These are phyloP conservation scores for Ophiostoma novo-ulmi DNA, from an alignment of 2,329 filamentous ascomycete species.

Conservation along the genomic window DNA sequence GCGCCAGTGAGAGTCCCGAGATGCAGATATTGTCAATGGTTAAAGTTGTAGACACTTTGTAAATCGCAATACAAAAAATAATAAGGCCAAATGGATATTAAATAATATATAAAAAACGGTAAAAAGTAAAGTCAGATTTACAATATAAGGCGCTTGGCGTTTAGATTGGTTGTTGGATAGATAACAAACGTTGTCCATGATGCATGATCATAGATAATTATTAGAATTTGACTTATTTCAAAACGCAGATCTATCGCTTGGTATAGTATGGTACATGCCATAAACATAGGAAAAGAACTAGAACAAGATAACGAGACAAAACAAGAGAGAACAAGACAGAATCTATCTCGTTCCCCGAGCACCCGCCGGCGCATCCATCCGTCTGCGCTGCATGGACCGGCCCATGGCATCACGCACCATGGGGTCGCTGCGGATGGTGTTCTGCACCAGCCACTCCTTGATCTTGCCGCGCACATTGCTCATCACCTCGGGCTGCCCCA, in stretches of 20 bases:
- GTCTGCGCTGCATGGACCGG: slow-evolving; percentile 57
- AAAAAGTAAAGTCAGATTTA: background rate
- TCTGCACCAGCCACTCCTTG: slow-evolving; percentile 82
- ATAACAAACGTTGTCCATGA: background rate
- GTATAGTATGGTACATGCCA: background rate
- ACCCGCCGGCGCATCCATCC: slow-evolving; percentile 57
- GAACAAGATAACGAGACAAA: no score
- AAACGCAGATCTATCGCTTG: background rate
- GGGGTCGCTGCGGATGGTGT: slow-evolving; percentile 71
- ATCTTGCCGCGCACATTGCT: slow-evolving; percentile 64
- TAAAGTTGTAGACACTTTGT: background rate
- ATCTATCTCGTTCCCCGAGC: slow-evolving; percentile 48
- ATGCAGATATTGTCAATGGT: background rate
- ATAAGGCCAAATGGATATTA: background rate
- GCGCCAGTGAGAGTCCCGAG: background rate
- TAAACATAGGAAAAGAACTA: background rate
- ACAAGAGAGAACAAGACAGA: background rate
- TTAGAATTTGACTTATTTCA: background rate
- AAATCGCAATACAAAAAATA: background rate
- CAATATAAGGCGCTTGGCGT: background rate
- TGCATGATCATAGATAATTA: background rate
- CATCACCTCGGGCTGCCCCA: slow-evolving; percentile 61
- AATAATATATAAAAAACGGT: background rate
- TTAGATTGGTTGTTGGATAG: background rate
- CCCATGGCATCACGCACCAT: slow-evolving; percentile 78